Conservation (phyloP, 192 early-diverging fungal species). For the Linnemannia exigua region DNA sequence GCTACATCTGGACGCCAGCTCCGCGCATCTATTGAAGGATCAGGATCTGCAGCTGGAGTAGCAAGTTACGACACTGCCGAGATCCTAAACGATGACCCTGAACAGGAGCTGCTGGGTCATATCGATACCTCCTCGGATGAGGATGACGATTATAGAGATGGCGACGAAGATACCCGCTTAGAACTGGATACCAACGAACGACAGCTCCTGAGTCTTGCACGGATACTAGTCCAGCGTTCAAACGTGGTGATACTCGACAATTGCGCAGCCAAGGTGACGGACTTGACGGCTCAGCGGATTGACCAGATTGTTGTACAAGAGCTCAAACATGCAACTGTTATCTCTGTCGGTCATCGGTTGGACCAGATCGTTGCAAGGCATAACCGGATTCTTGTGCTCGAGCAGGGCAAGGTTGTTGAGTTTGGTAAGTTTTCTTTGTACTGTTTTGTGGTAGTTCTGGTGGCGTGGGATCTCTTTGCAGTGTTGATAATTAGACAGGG, state of each 20-base stretch:
- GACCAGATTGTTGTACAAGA: slow-evolving; percentile 72
- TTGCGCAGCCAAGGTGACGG: slow-evolving; percentile 73
- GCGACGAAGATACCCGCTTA: slow-evolving; percentile 25
- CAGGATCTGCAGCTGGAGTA: background rate
- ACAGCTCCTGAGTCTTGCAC: slow-evolving; percentile 74
- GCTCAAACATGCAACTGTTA: slow-evolving; percentile 67
- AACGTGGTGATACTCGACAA: slow-evolving; percentile 88
- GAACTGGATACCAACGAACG: slow-evolving; percentile 68
- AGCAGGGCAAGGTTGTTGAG: slow-evolving; percentile 78
- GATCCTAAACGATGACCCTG: background rate
- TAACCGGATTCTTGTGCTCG: slow-evolving; percentile 85
- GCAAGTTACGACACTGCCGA: background rate
- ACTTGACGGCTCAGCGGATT: slow-evolving; percentile 73
- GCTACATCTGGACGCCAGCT: slow-evolving; percentile 26
- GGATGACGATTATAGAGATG: slow-evolving; percentile 7
- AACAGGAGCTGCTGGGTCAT: background rate
- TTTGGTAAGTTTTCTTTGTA: slow-evolving; percentile 63
- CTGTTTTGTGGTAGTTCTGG: background rate
- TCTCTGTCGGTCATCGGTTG: slow-evolving; percentile 82
- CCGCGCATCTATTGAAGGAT: slow-evolving; percentile 9
- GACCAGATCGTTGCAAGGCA: slow-evolving; percentile 70
- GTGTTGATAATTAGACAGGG: background rate
- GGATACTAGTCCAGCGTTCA: slow-evolving; percentile 77
- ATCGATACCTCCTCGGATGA: slow-evolving; percentile 12
- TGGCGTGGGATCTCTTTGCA: background rate